Evolutionary conservation across 345 rosid genomes (phyloP), one percentile per base, ranked within the genome.

Genomic region (Hibiscus mutabilis): DNA sequence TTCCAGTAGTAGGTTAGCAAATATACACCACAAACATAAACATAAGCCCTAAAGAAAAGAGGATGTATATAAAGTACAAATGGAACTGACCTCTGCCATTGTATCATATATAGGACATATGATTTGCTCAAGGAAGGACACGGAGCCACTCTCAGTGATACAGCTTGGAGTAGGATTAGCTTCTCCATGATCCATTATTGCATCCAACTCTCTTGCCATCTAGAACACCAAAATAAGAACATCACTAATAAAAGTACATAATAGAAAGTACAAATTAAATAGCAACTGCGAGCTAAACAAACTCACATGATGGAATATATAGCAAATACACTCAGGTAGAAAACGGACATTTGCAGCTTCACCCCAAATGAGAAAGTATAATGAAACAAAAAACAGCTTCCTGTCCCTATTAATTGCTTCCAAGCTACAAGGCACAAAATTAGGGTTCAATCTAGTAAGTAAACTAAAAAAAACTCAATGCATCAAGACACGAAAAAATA

Each of bases 131-230:
- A 92, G 97, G 83, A 83, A 95, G 75, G 98, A 94, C 73, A 83
- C 92, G 24, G 90, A 84, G 75, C 89, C 92, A 73, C 58, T 60
- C 63, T 80, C 92, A 63, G 77, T 73, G 72, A 1, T 55, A 80
- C 97, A 95, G 79, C 92, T 95, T 49, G 69, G 25, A 77, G 99
- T 86, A 74, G 10, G 80, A 79, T 68, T 60, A 77, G 97, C 97
- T 81, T 84, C 97, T 76, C 85, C 90, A 81, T 86, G 99, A 79
- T 95, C 99, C 84, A 95, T 72, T 77, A 68, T 83, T 51, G 87
- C 97, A 84, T 95, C 99, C 87, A 95, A 79, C 73, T 95, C 97
- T 75, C 86, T 95, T 51, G 99, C 99, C 99, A 95, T 92, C 99
- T 95, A 82, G 70, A 83, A 74, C 60, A 49, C 40, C 57, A 63